Evolutionary conservation across 2,329 filamentous ascomycete species (phyloP).

Genomic region (Ceratocystiopsis brevicomis): DNA sequence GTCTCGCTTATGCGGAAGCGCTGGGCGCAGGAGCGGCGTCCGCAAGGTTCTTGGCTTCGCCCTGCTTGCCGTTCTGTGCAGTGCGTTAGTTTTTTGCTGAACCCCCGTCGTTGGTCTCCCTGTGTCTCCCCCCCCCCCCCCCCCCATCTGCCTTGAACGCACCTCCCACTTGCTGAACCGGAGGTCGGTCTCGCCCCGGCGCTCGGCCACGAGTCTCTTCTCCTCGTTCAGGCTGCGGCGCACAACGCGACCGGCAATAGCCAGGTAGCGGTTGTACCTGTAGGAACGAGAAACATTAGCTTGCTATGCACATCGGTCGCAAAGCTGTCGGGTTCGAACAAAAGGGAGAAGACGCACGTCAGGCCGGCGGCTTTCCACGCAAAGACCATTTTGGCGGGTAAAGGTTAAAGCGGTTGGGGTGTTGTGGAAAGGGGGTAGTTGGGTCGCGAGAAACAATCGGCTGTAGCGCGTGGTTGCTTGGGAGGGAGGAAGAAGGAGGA

Average conservation of each 20-base stretch:
- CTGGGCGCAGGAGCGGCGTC: conserved; percentile 22
- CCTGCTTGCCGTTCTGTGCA: conserved; percentile 88
- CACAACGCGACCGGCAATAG: conserved; percentile 83
- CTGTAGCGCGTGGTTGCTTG: neutral
- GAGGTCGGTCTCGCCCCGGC: conserved; percentile 74
- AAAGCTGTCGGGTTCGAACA: too few relatives aligned
- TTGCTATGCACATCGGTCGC: neutral
- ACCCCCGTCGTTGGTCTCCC: too few relatives aligned
- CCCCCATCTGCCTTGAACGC: conserved; percentile 10
- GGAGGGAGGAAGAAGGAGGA: neutral
- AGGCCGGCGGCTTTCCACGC: conserved; percentile 97
- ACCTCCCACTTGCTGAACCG: conserved; percentile 93
- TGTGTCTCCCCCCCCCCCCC: too few relatives aligned
- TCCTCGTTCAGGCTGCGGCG: conserved; percentile 96
- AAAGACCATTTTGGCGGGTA: conserved; percentile 64
- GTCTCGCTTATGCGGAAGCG: conserved; percentile 9
- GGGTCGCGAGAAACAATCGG: conserved; percentile 10
- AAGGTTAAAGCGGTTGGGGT: conserved; percentile 4
- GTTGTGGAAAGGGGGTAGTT: conserved; percentile 1
- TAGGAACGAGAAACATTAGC: conserved; percentile 2
- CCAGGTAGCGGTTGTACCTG: conserved; percentile 99
- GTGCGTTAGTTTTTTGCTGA: conserved; percentile 25
- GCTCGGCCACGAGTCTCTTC: conserved; percentile 70
- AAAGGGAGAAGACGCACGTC: conserved; percentile 44
- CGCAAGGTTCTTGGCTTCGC: conserved; percentile 57